Base-by-base conservation (phyloP, 2,329 filamentous ascomycete genomes). In the Arthrobotrys megalospora region DNA sequence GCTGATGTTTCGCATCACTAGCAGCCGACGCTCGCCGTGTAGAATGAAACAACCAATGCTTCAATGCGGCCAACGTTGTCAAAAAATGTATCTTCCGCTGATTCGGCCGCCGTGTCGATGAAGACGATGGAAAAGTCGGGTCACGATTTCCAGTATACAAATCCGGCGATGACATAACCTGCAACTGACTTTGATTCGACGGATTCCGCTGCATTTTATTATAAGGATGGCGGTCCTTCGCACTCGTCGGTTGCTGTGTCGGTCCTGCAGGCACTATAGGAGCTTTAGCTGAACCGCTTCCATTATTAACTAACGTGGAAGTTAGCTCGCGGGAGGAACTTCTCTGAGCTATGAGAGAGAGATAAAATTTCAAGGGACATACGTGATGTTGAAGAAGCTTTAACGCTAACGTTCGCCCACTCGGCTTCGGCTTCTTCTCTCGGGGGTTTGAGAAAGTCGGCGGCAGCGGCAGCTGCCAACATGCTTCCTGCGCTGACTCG, bases 401-500 rank as follows among this genome's bases (percentile, higher is more conserved):
- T 64, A 58, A 80, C 79, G 78, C 67, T 64, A 71, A 80, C 73
- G 69, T 76, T 81, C 70, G 69, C 76, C 78, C 80, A 69, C 64
- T 71, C 66, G 53, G 50, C 75, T 48, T 79, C 67, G 47, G 67
- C 75, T 73, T 79, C 67, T 79, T 79, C 75, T 24, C 41, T 73
- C 24, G 67, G 75, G n/a, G 67, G 75, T 60, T 68, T 79, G 7
- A 72, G 53, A 28, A 73, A 79, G 19, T 72, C 67, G 5, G 62
- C 75, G 14, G 75, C 75, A 34, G 38, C 65, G 28, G 66, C 66
- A 16, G 48, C 72, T 11, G 75, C 68, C 16, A 79, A 11, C 75
- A 79, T 72, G 16, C 75, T 79, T 5, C 95, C 94, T 71, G 93
- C 93, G 79, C 96, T 98, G 53, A 98, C 90, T 90, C 82, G 98